Conservation (phyloP, 2,329 filamentous ascomycete genomes). For the Penicillium sp. region DNA sequence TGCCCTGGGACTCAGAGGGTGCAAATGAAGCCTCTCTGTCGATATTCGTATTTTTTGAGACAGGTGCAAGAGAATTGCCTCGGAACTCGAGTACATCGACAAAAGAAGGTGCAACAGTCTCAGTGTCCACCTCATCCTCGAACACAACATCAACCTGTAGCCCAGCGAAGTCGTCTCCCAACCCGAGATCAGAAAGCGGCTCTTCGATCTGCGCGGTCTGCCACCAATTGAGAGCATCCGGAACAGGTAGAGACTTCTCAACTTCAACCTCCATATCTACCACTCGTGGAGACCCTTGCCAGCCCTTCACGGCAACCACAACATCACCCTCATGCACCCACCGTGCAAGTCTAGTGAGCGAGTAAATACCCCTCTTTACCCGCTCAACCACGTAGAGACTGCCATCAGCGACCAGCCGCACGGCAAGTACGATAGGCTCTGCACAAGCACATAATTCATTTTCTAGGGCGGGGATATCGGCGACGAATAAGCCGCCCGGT, state of each 20-base stretch:
- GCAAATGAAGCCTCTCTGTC: constrained; percentile 4
- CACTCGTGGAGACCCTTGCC: constrained; percentile 15
- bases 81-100: constrained; percentile 20
- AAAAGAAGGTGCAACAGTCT: constrained; percentile 14
- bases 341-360: constrained; percentile 36
- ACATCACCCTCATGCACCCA: constrained; percentile 41
- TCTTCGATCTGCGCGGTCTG: constrained; percentile 35
- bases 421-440: constrained; percentile 35
- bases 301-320: constrained; percentile 38
- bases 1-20: constrained; percentile 18
- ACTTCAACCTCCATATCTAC: constrained; percentile 3
- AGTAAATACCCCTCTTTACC: constrained; percentile 41
- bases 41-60: neutral
- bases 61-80: constrained; percentile 14
- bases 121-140: constrained; percentile 13
- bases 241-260: neutral
- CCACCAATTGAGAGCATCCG: constrained; percentile 33
- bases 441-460: constrained; percentile 19
- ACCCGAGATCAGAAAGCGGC: constrained; percentile 19
- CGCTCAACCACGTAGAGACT: constrained; percentile 41
- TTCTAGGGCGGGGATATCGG: constrained; percentile 40
- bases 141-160: constrained; percentile 35
- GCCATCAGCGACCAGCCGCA: constrained; percentile 30
- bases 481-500: constrained; percentile 38
- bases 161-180: constrained; percentile 23